Evolutionary conservation across 1,284 basidiomycete species (phyloP), one percentile per base, ranked within the genome.

Genomic region (Tylopilus sp.): DNA sequence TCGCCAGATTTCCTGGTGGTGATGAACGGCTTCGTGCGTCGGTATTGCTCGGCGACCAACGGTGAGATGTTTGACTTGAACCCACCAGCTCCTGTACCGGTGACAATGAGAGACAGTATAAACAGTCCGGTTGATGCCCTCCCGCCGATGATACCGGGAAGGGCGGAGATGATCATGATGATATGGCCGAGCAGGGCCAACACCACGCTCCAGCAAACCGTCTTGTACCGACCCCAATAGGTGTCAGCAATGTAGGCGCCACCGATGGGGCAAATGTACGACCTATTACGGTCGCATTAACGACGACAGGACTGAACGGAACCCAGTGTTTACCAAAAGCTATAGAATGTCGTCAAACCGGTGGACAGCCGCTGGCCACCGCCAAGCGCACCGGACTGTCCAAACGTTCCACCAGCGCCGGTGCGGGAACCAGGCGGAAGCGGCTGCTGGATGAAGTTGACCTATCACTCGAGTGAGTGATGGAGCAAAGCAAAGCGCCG

Each of bases 31-130:
- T 76, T 83, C 33, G 73, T 77, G 47, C 73, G 73, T 53, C 68
- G 73, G 64, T 86, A 85, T 63, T 91, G 85, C 70, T 94, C 87
- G 36, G 88, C 89, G 34, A 91, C 76, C 48, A 91, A 73, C 1
- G 88, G 87, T 0, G 84, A 85, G 51, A 88, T 82, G 64, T 91
- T 91, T 0, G 83, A 67, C 71, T 92, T 92, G 78, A 94, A 91
- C 28, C 82, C 76, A 18, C 90, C 91, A 4, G 91, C 85, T 9
- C 77, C 77, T 44, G 77, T 59, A 1, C 81, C 85, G 69, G 85
- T 90, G 48, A 91, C 71, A 51, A 91, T 66, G 30, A 89, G 70
- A 1, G 84, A 82, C 45, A 90, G 60, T 39, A 76, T 60, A 62
- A 93, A 90, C 35, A 77, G 74, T 2, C 77, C 85, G 26, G 84